phyloP scores from a whole-genome alignment of 1,284 basidiomycete genomes.

The Ustanciosporium gigantosporum region DNA sequence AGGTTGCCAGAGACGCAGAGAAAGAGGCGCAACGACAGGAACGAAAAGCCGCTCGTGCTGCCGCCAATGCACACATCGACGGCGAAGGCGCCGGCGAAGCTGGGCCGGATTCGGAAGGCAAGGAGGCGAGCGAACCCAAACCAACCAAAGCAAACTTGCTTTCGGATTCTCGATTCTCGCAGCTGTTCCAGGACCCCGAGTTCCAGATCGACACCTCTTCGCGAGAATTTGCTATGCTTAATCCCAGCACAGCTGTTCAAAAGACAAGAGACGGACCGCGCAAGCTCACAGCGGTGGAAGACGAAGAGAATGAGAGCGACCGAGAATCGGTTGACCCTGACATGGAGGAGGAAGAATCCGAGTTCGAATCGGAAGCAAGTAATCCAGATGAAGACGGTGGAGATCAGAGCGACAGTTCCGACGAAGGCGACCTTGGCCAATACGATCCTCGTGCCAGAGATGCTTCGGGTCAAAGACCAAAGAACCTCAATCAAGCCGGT shows the following conservation, averaged over 20 bases:
- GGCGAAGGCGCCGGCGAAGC: constrained; percentile 54
- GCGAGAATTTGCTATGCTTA: constrained; percentile 85
- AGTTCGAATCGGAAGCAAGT: constrained; percentile 1
- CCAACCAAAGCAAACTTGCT: constrained; percentile 65
- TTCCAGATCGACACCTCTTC: constrained; percentile 87
- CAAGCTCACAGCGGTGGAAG: constrained; percentile 75
- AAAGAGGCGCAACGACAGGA: constrained; percentile 67
- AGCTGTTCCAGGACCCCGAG: constrained; percentile 89
- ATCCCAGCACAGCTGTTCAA: constrained; percentile 72
- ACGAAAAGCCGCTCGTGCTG: constrained; percentile 24
- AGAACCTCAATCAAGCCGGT: constrained; percentile 61
- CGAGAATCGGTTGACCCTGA: constrained; percentile 67
- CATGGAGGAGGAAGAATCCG: constrained; percentile 32
- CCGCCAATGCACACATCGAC: constrained; percentile 40
- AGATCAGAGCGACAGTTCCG: constrained; percentile 63
- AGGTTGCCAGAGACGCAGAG: constrained; percentile 73
- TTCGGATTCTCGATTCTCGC: constrained; percentile 84
- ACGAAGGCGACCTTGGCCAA: constrained; percentile 43
- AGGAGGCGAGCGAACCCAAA: constrained; percentile 51
- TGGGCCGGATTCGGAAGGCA: constrained; percentile 63
- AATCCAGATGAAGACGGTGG: constrained; percentile 18
- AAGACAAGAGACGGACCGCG: constrained; percentile 49
- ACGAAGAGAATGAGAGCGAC: constrained; percentile 84
- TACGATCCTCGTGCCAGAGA: constrained; percentile 37
- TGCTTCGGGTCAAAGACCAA: constrained; percentile 61